Evolutionary conservation across 106 monocot species (phyloP).

Genomic region (Phalaenopsis aphrodite): DNA sequence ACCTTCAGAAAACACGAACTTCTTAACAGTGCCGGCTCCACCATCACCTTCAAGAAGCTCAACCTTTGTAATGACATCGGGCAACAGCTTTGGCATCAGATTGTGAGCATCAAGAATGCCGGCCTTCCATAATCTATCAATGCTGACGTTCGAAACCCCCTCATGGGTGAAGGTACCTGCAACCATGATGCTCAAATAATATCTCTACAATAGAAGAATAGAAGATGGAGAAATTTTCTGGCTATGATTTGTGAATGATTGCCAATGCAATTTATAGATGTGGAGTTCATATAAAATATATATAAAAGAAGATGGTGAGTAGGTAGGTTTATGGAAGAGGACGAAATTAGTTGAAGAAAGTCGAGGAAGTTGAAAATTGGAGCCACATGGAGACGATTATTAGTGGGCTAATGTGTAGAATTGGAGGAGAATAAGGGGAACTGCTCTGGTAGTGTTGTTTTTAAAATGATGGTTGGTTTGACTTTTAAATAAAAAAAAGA

Average conservation of each 20-base stretch:
- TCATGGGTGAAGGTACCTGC: slow-evolving; percentile 5
- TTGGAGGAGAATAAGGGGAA: background rate
- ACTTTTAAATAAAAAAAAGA: too few relatives aligned
- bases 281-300: background rate
- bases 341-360: background rate
- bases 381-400: background rate
- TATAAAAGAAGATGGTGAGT: background rate
- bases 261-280: background rate
- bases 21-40: slow-evolving; percentile 26
- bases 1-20: slow-evolving; percentile 39
- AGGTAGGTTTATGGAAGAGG: background rate
- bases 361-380: background rate
- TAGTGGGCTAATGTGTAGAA: background rate
- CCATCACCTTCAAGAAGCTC: slow-evolving; percentile 21
- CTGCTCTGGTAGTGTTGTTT: background rate
- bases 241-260: background rate
- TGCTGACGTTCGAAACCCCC: background rate
- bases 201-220: background rate
- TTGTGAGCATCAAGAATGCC: slow-evolving; percentile 34
- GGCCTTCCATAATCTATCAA: slow-evolving; percentile 18
- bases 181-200: slow-evolving; percentile 8
- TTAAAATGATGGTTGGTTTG: background rate
- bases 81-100: slow-evolving; percentile 35
- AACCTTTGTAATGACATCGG: slow-evolving; percentile 24
- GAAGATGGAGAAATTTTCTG: background rate